phyloP scores from a whole-genome alignment of 2,329 filamentous ascomycete species.

The Davidsoniella virescens region DNA sequence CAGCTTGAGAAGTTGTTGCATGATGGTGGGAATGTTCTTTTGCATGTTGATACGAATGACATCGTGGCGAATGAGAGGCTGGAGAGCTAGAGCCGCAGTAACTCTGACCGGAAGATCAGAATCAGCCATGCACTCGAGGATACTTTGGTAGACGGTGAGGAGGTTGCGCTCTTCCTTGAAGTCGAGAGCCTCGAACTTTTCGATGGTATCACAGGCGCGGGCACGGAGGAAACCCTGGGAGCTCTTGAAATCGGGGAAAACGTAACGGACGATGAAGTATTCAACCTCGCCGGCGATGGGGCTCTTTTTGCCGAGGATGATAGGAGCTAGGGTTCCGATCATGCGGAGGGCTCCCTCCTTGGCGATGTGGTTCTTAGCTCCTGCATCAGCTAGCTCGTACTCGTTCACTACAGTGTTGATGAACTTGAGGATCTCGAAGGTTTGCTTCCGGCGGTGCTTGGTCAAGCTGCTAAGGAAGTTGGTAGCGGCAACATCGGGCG shows the following conservation, averaged over 20 bases:
- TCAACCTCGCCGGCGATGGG: slow-evolving; percentile 95
- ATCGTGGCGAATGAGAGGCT: slow-evolving; percentile 90
- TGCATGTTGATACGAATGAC: slow-evolving; percentile 92
- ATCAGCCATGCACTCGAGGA: slow-evolving; percentile 93
- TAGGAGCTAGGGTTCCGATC: slow-evolving; percentile 87
- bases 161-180: slow-evolving; percentile 96
- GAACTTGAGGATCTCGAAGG: slow-evolving; percentile 84
- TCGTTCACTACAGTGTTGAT: slow-evolving; percentile 90
- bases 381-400: slow-evolving; percentile 70
- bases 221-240: slow-evolving; percentile 82
- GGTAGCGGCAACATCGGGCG: slow-evolving; percentile 86
- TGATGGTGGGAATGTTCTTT: slow-evolving; percentile 93
- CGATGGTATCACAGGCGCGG: slow-evolving; percentile 87
- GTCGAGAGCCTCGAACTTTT: slow-evolving; percentile 94
- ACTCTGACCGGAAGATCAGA: slow-evolving; percentile 84
- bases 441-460: slow-evolving; percentile 88
- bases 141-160: slow-evolving; percentile 89
- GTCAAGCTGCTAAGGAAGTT: slow-evolving; percentile 93
- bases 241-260: slow-evolving; percentile 95
- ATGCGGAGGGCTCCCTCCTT: slow-evolving; percentile 95
- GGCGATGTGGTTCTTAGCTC: slow-evolving; percentile 82
- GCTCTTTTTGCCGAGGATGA: slow-evolving; percentile 95
- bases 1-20: slow-evolving; percentile 94
- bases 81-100: slow-evolving; percentile 80
- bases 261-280: slow-evolving; percentile 95